Percentiles rank a stretch among this genome's conserved stretches.
phyloP scores from a whole-genome alignment of 176 grass and related monocot species.

The Oryza meridionalis region DNA sequence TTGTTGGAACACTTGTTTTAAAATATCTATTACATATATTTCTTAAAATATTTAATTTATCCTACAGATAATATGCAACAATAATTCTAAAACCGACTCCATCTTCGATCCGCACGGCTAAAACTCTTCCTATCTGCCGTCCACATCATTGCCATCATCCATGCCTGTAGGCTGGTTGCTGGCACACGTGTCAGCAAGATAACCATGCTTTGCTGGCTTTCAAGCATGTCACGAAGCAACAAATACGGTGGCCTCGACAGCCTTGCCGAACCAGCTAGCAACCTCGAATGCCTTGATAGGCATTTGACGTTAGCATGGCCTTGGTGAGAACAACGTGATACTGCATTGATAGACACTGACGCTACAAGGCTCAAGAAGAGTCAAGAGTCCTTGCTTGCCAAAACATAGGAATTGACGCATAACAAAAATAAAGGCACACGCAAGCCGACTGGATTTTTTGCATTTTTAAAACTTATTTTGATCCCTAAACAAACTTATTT shows the following conservation, averaged over 20 bases:
- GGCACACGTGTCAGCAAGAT: too few relatives aligned
- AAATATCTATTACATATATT: too few relatives aligned
- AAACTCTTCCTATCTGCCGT: neutral
- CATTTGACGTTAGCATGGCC: neutral
- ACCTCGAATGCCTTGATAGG: neutral
- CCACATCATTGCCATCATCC: neutral
- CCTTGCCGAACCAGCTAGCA: neutral
- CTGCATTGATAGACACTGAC: neutral
- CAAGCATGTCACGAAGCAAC: neutral
- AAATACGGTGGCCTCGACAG: neutral
- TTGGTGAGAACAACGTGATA: neutral
- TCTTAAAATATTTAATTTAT: too few relatives aligned
- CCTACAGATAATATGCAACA: too few relatives aligned
- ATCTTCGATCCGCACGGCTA: neutral
- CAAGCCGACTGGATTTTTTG: neutral
- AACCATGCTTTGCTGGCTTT: too few relatives aligned
- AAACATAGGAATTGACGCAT: neutral
- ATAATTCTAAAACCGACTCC: too few relatives aligned
- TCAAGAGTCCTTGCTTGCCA: neutral
- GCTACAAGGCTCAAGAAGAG: neutral
- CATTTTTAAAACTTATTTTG: too few relatives aligned
- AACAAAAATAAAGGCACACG: neutral
- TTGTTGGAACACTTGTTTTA: too few relatives aligned
- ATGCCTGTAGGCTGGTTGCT: too few relatives aligned
- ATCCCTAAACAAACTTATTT: too few relatives aligned